Evolutionary conservation across 768 basidiomycete genomes (phyloP), one percentile per base, ranked within the genome.

Genomic region (Obba rivulosa): DNA sequence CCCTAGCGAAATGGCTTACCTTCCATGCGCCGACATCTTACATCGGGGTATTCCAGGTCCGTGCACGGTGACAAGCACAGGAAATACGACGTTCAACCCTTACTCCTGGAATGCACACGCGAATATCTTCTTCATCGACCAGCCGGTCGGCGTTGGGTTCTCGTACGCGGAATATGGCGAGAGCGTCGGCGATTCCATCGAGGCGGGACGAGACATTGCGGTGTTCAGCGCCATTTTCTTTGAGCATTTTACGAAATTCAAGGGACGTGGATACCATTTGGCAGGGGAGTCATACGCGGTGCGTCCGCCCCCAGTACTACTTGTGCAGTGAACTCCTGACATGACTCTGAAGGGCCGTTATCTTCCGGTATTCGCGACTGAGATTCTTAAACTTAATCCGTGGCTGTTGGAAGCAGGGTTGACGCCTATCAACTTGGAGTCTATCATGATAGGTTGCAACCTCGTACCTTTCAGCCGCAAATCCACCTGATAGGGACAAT

Each of bases 141-240:
- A 67, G 48, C 69, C 69, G 2, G 54, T 65, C 8, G 63, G 62
- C 22, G 66, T 66, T 23, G 64, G 65, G 18, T 73, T 69, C 57
- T 70, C 67, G 17, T 66, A 69, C 38, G 70, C 82, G 0, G 79
- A 85, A 16, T 71, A 79, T 51, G 82, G 81, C 1, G 81, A 85
- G 58, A 64, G 64, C 34, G 77, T 80, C 41, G 80, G 79, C 60
- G 36, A 75, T 60, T 10, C 20, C 17, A 17, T 1, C 58, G 80
- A 84, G 39, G 85, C 82, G 3, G 82, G 83, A 0, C 71, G 76
- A 43, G 85, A 88, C 54, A 78, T 88, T 3, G 82, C 84, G 0
- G 77, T 79, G 0, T 88, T 88, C 54, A 70, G 87, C 0, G 68
- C 76, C 2, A 78, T 88, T 45, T 87, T 87, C 66, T 87, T 87